A percentile compares a stretch with the other conserved stretches of the same genome.
Conservation (phyloP, 2,329 filamentous ascomycete species). For the Pestalotiopsis sp. region DNA sequence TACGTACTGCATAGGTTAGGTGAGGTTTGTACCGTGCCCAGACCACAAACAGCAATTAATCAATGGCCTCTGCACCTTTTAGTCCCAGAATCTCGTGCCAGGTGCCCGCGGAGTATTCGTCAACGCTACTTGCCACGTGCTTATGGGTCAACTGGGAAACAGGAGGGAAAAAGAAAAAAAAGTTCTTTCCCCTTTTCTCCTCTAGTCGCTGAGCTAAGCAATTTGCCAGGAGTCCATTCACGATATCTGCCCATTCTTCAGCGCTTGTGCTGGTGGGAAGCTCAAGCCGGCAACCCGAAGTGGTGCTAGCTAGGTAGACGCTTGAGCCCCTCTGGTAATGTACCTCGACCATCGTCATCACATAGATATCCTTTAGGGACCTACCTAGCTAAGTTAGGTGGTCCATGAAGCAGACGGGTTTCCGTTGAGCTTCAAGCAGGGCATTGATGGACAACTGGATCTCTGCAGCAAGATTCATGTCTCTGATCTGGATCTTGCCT, state of each 20-base stretch:
- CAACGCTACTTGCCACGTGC: slow-evolving; percentile 5
- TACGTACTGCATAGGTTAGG: not conserved
- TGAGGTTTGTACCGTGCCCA: not conserved
- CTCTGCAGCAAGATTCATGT: not conserved
- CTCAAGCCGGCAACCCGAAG: not conserved
- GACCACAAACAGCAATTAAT: not conserved
- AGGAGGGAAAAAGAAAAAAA: not conserved
- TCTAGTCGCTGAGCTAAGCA: not conserved
- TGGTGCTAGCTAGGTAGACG: no score
- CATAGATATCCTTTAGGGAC: not conserved
- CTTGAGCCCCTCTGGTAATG: no score
- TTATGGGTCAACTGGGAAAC: not conserved
- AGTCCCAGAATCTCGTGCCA: not conserved
- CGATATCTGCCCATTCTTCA: not conserved
- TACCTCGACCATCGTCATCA: no score
- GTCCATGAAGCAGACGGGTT: not conserved
- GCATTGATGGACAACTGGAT: not conserved
- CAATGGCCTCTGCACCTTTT: not conserved
- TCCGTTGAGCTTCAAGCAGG: not conserved
- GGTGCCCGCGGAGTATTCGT: not conserved
- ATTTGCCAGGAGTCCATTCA: not conserved
- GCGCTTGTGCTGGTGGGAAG: not conserved
- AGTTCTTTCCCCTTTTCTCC: slow-evolving; percentile 6
- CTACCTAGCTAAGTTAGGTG: not conserved
- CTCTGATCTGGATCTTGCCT: not conserved